A percentile compares a stretch with the other conserved stretches of the same genome.
These are phyloP conservation scores for Chlamydomonas sphaeroides DNA, from an alignment of 139 green algal genomes.

Conservation along the genomic window DNA sequence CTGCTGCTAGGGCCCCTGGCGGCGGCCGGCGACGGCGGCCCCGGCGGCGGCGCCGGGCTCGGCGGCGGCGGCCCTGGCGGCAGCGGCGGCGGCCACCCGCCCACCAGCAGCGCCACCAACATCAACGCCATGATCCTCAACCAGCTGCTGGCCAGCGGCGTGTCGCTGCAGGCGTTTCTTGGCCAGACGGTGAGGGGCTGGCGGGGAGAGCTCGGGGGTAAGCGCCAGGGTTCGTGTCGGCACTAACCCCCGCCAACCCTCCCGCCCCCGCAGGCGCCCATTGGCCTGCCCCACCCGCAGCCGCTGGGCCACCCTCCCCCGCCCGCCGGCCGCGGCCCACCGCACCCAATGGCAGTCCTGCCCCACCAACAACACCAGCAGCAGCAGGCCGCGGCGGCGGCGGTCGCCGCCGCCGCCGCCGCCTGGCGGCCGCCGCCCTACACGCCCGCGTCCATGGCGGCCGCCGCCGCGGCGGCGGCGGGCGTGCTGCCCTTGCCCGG, in stretches of 20 bases:
- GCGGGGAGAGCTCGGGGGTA: neutral
- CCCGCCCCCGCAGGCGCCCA: neutral
- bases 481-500: conserved; percentile 20
- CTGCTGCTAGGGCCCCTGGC: neutral
- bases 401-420: neutral
- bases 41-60: neutral
- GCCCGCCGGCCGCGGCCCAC: neutral
- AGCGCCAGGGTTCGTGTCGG: too few species aligned
- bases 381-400: conserved; percentile 12
- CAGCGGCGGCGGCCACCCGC: neutral
- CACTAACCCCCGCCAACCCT: too few species aligned
- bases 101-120: conserved; percentile 34
- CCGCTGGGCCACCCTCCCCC: neutral
- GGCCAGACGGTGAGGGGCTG: neutral
- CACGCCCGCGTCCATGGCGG: neutral
- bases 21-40: neutral
- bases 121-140: conserved; percentile 40
- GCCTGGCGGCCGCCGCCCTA: conserved; percentile 27
- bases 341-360: neutral
- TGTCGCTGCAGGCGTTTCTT: conserved; percentile 28
- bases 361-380: conserved; percentile 14
- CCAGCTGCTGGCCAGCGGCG: conserved; percentile 32
- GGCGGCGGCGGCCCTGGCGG: neutral
- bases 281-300: neutral
- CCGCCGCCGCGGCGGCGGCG: conserved; percentile 6